phyloP scores from a whole-genome alignment of 306 rosid genomes.

The Prunus persica region DNA sequence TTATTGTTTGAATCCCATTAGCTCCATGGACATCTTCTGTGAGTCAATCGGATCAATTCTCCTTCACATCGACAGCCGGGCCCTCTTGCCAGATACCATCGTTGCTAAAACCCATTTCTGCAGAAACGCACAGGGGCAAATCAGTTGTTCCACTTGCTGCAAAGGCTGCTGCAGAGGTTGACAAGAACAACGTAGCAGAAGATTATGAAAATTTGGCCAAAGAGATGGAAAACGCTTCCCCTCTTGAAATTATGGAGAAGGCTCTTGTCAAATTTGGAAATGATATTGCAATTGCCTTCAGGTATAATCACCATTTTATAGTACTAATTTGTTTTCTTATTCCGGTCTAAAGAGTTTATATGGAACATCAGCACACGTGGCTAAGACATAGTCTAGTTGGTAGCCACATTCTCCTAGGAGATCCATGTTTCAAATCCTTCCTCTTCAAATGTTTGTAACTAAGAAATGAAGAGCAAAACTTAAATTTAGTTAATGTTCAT shows the following conservation, averaged over 20 bases:
- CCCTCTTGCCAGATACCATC: constrained; percentile 25
- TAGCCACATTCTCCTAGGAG: too few species aligned
- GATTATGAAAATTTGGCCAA: constrained; percentile 47
- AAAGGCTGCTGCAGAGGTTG: constrained; percentile 38
- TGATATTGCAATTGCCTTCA: constrained; percentile 84
- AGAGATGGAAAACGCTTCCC: constrained; percentile 66
- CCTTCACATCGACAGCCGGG: constrained; percentile 17
- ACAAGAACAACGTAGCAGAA: constrained; percentile 22
- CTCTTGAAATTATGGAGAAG: constrained; percentile 69
- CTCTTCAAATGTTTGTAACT: constrained; percentile 13
- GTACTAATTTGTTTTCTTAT: neutral
- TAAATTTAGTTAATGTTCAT: neutral
- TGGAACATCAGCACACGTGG: too few species aligned
- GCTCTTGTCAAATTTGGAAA: constrained; percentile 74
- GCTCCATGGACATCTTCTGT: neutral
- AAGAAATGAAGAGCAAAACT: neutral
- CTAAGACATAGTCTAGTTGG: too few species aligned
- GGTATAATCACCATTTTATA: constrained; percentile 28
- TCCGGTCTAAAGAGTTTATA: too few species aligned
- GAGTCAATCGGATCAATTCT: constrained; percentile 6
- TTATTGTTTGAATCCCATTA: neutral
- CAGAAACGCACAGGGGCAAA: constrained; percentile 27
- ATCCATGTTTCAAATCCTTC: neutral
- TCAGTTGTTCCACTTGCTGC: constrained; percentile 34
- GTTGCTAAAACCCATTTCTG: constrained; percentile 28